Evolutionary conservation across 371 early-diverging fungal species (phyloP).

Genomic region (Mortierella sp.): DNA sequence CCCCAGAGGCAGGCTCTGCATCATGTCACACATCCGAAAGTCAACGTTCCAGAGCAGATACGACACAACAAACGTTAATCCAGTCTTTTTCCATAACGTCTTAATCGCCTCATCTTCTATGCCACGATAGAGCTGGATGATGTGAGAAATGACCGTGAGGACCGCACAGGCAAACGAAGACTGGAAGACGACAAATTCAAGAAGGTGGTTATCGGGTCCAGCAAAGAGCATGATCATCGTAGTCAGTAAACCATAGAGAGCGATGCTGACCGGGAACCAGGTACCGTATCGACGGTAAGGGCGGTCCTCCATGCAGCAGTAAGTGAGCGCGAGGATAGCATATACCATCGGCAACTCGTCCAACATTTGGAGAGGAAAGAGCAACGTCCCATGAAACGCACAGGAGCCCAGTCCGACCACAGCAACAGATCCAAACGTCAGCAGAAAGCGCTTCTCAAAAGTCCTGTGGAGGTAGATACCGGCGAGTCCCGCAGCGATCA

Average conservation of each 20-base stretch:
- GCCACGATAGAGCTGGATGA: constrained; percentile 37
- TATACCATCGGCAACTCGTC: constrained; percentile 83
- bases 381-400: constrained; percentile 75
- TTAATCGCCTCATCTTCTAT: constrained; percentile 18
- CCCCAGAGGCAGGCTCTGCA: constrained; percentile 42
- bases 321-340: constrained; percentile 25
- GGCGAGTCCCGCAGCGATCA: constrained; percentile 66
- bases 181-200: constrained; percentile 54
- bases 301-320: constrained; percentile 44
- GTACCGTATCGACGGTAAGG: constrained; percentile 40
- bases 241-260: constrained; percentile 45
- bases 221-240: constrained; percentile 48
- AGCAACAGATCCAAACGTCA: constrained; percentile 51
- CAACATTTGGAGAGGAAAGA: constrained; percentile 68
- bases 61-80: background rate
- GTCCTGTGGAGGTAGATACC: constrained; percentile 62
- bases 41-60: constrained; percentile 36
- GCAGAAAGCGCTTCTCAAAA: constrained; percentile 47
- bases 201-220: constrained; percentile 40
- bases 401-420: constrained; percentile 72
- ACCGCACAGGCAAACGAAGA: constrained; percentile 43
- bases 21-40: constrained; percentile 38
- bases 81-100: constrained; percentile 15
- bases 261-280: constrained; percentile 48
- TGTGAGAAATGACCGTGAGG: constrained; percentile 39